Evolutionary conservation across 2,329 filamentous ascomycete genomes (phyloP).

Genomic region (Helotiales sp.): DNA sequence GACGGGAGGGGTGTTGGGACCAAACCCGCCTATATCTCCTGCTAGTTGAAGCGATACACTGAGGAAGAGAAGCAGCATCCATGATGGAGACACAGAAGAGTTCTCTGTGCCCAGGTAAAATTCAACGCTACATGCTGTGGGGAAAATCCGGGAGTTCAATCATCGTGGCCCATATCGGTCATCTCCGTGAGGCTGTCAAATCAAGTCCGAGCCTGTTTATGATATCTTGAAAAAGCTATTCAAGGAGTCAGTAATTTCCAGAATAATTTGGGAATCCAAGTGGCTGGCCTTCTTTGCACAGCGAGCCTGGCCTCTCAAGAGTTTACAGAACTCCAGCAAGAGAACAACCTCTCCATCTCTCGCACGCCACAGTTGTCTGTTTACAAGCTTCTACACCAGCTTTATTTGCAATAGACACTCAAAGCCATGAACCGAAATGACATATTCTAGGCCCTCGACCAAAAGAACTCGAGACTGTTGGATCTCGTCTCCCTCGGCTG

Average conservation of each 20-base stretch:
- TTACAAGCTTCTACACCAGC: conserved; percentile 23
- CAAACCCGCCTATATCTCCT: too few relatives aligned
- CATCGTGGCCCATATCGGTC: too few relatives aligned
- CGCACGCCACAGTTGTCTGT: conserved; percentile 3
- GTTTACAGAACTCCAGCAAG: conserved; percentile 14
- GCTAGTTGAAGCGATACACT: too few relatives aligned
- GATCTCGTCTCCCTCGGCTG: background rate
- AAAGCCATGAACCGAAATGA: conserved; percentile 2
- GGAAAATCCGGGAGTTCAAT: too few relatives aligned
- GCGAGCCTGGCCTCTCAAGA: conserved; percentile 14
- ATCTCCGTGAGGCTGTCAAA: too few relatives aligned
- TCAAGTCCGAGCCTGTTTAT: too few relatives aligned
- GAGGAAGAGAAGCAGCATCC: too few relatives aligned
- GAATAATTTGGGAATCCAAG: background rate
- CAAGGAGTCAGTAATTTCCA: background rate
- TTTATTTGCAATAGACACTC: conserved; percentile 16
- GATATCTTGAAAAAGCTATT: background rate
- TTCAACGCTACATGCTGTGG: too few relatives aligned
- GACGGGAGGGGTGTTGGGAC: too few relatives aligned
- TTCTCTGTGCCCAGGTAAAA: too few relatives aligned
- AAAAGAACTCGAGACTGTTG: conserved; percentile 24
- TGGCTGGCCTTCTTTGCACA: conserved; percentile 18
- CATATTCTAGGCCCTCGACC: conserved; percentile 14
- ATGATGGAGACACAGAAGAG: too few relatives aligned
- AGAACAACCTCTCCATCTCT: background rate